Conservation (phyloP, 2,329 filamentous ascomycete genomes). For the Apiospora sp. region DNA sequence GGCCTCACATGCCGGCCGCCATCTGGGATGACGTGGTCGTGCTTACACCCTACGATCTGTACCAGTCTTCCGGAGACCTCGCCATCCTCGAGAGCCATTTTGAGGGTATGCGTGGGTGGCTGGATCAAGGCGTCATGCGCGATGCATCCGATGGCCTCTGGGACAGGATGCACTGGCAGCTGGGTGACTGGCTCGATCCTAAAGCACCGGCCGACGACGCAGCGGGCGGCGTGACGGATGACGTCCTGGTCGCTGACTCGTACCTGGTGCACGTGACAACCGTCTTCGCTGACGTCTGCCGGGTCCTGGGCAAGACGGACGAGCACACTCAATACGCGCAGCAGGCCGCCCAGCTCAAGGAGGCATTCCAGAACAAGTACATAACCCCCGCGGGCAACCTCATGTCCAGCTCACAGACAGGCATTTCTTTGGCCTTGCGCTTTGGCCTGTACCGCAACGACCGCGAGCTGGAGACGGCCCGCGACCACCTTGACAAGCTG, state of each 20-base stretch:
- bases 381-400: slow-evolving; percentile 38
- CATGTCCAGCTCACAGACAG: slow-evolving; percentile 50
- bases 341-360: slow-evolving; percentile 27
- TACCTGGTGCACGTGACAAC: slow-evolving; percentile 47
- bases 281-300: slow-evolving; percentile 37
- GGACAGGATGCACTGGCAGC: slow-evolving; percentile 43
- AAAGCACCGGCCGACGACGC: slow-evolving; percentile 46
- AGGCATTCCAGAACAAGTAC: slow-evolving; percentile 31
- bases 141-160: slow-evolving; percentile 42
- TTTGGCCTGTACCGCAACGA: slow-evolving; percentile 45
- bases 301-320: slow-evolving; percentile 33
- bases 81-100: slow-evolving; percentile 39
- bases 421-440: slow-evolving; percentile 46
- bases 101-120: slow-evolving; percentile 41
- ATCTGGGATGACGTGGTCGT: slow-evolving; percentile 46
- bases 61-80: slow-evolving; percentile 39
- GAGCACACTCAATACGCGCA: slow-evolving; percentile 34
- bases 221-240: slow-evolving; percentile 42
- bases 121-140: slow-evolving; percentile 39
- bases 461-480: slow-evolving; percentile 35
- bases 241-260: slow-evolving; percentile 46
- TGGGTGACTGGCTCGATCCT: slow-evolving; percentile 52
- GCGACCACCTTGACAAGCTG: slow-evolving; percentile 41
- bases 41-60: slow-evolving; percentile 42
- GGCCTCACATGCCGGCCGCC: slow-evolving; percentile 29